These are phyloP conservation scores for Tetraselmis striata DNA, from an alignment of 139 green algal species.

Conservation along the genomic window DNA sequence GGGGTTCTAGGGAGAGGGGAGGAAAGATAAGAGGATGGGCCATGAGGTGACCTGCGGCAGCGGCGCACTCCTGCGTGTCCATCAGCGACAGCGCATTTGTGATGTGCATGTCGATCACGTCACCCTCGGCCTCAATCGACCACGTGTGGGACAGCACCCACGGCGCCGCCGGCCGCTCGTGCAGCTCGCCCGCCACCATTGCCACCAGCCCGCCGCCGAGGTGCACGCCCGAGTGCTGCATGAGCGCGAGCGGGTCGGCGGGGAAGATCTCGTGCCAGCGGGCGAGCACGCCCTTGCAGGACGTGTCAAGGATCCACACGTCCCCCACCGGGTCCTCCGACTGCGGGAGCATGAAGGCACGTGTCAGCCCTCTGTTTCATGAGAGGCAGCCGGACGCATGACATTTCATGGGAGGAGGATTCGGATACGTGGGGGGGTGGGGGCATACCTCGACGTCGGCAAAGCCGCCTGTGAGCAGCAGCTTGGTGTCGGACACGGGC, in stretches of 20 bases:
- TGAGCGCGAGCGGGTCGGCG: neutral
- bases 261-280: neutral
- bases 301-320: neutral
- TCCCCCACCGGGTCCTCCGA: neutral
- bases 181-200: neutral
- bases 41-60: neutral
- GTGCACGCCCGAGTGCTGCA: neutral
- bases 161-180: too few species aligned
- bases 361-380: neutral
- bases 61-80: neutral
- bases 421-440: too few species aligned
- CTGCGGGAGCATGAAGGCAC: neutral
- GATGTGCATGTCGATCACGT: too few species aligned
- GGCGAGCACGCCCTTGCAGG: neutral
- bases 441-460: neutral
- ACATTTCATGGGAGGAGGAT: too few species aligned
- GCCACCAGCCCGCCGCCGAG: neutral
- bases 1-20: neutral
- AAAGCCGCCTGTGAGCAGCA: neutral
- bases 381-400: too few species aligned
- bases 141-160: too few species aligned
- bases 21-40: neutral
- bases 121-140: too few species aligned
- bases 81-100: neutral
- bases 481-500: neutral